Evolutionary conservation across 257 asterid species (phyloP), one percentile per base, ranked within the genome.

Genomic region (Primulina huaijiensis): DNA sequence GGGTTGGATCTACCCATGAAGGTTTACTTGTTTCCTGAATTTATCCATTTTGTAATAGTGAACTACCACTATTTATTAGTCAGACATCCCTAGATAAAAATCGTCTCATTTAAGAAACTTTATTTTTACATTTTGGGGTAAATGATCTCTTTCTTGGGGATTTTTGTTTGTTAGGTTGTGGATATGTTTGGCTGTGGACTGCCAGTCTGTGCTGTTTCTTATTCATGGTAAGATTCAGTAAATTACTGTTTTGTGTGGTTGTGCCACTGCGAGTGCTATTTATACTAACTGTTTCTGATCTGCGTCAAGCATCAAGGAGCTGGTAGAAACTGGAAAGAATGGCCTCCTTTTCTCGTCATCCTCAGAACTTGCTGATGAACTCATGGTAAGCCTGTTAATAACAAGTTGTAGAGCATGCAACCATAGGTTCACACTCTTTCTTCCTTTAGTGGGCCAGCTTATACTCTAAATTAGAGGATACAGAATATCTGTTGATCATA

Each of bases 161-260:
- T 72, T 55, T 67, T 79, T 65, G 60, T 75, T 72, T 43, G 60
- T 43, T 75, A 93, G 99, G 96, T 94, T 68, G 97, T 93, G 67
- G 99, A 94, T 82, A 94, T 89, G 96, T 94, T 89, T 77, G 99
- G 99, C 78, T 89, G 99, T 80, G 97, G 99, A 60, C 80, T 94
- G 67, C 97, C 97, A 2, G 97, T 94, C 71, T 94, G 97, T 83
- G 97, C 95, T 59, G 95, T 91, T 82, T 94, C 97, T 67, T 94
- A 94, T 82, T 91, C 97, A 72, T 91, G 99, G 99, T 94, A 83
- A 79, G 87, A 67, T 68, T 62, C 63, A 34, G 58, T 62, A 20
- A 46, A 17, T 31, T 59, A 25, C 46, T 62, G 62, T 76, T 64
- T 60, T 69, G 65, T 62, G 62, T 17, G 23, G 60, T 65, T 65